Evolutionary conservation across 495 filamentous ascomycete genomes (phyloP), one percentile per base, ranked within the genome.

Genomic region (Trichoderma orchidacearum): DNA sequence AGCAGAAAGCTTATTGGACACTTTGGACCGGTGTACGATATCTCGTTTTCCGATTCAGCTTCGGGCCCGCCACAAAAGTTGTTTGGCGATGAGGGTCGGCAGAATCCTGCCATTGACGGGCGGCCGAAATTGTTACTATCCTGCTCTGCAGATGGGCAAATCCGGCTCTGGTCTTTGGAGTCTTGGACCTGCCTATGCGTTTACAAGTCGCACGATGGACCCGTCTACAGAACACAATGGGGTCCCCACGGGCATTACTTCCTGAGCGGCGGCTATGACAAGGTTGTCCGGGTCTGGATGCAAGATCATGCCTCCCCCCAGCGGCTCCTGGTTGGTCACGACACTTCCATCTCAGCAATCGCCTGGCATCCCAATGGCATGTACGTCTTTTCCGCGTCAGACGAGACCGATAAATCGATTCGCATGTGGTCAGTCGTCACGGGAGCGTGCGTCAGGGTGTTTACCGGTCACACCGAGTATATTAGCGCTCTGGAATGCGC

Each of bases 161-260:
- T 96, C 58, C 84, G 94, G 27, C 78, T 98, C 15, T 98, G 93
- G 93, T 94, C 87, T 28, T 74, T 97, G 3, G 91, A 96, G 53
- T 75, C 83, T 2, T 98, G 87, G 85, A 76, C 86, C 32, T 93
- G 86, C 61, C 79, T 97, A 59, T 92, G 95, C 48, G 82, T 93
- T 13, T 98, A 96, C 73, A 94, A 89, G 67, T 86, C 85, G 17
- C 91, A 96, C 60, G 85, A 93, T 58, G 85, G 84, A 13, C 90
- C 91, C 0, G 83, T 97, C 15, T 93, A 88, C 81, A 86, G 91
- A 58, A 74, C 96, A 4, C 78, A 80, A 17, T 98, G 90, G 85
- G 85, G 87, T n/a, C 94, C 94, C 0, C 90, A 86, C 56, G 93
- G 94, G 3, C 90, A 96, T 66, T 98, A 97, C 70, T 98, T 98